Evolutionary conservation across 2,329 filamentous ascomycete species (phyloP), one percentile per base, ranked within the genome.

Genomic region (Phialophora chinensis): DNA sequence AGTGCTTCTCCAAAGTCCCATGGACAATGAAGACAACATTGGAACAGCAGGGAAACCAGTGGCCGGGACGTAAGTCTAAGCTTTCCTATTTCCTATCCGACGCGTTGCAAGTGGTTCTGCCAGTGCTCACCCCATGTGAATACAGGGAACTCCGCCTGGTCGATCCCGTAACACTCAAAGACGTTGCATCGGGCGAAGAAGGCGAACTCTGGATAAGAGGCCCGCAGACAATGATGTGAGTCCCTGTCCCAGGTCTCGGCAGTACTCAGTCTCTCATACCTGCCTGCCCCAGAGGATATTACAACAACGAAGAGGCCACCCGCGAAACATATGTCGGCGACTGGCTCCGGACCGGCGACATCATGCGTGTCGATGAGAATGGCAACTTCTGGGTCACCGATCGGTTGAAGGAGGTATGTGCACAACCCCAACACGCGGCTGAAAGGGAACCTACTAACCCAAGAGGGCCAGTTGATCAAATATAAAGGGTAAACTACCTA

Each of bases 301-400:
- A 89, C 72, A 91, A 92, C 73, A 90, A 91, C 64, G 85, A 87
- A 0, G 86, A 90, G 68, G 87, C 88, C 2, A 92, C 91, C 2
- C 82, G 81, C 2, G 88, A 91, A 50, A 88, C 90, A 0, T 87
- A 94, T 68, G 90, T 89, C 1, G 72, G 81, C 0, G 80, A 84
- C 0, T 87, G 79, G 74, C 73, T 87, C 52, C 84, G 87, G 63
- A 90, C 88, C 0, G 87, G 92, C 0, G 81, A 95, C 88, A 1
- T 92, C 81, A 87, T 86, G 3, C 75, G 78, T 4, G 83, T 89
- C 14, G 84, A 87, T 60, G 61, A 44, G 31, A 64, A 68, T 5
- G 91, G 90, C 25, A 91, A 96, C 75, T 91, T 95, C 73, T 96
- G 88, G 81, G 93, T 96, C 75, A 96, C 93, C 0, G 93, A 97